phyloP scores from a whole-genome alignment of 331 rosid species.

The Phaseolus coccineus region DNA sequence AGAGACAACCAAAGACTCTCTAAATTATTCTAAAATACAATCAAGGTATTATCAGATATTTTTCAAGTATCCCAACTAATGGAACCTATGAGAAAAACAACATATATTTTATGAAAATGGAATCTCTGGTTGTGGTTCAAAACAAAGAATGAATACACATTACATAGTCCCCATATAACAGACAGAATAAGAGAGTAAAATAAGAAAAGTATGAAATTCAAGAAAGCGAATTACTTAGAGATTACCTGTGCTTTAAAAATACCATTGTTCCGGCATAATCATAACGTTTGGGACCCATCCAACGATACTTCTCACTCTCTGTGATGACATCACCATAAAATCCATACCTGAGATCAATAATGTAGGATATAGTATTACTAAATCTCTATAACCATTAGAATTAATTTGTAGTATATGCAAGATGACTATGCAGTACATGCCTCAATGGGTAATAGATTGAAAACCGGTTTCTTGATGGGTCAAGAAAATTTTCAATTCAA shows the following conservation, averaged over 20 bases:
- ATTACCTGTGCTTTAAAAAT: slow-evolving; percentile 83
- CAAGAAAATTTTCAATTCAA: background rate
- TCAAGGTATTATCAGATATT: background rate
- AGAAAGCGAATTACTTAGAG: slow-evolving; percentile 24
- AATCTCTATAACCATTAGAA: slow-evolving; percentile 21
- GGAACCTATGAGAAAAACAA: background rate
- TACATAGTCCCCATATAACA: slow-evolving; percentile 6
- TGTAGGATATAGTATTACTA: slow-evolving; percentile 32
- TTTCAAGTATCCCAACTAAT: background rate
- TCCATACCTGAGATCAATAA: slow-evolving; percentile 72
- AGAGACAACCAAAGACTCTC: background rate
- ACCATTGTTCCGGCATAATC: slow-evolving; percentile 94
- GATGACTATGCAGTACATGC: slow-evolving; percentile 17
- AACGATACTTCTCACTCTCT: slow-evolving; percentile 92
- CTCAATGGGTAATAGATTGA: slow-evolving; percentile 11
- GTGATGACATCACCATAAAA: slow-evolving; percentile 96
- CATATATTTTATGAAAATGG: slow-evolving; percentile 12
- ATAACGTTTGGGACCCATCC: slow-evolving; percentile 98
- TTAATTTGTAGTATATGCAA: slow-evolving; percentile 20
- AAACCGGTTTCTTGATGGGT: slow-evolving; percentile 3
- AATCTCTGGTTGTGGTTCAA: background rate
- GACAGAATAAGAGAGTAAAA: slow-evolving; percentile 15
- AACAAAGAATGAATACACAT: background rate
- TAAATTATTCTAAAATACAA: background rate
- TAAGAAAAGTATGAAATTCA: slow-evolving; percentile 14